Conservation (phyloP, 2,329 filamentous ascomycete species). For the Penicillium sp. region DNA sequence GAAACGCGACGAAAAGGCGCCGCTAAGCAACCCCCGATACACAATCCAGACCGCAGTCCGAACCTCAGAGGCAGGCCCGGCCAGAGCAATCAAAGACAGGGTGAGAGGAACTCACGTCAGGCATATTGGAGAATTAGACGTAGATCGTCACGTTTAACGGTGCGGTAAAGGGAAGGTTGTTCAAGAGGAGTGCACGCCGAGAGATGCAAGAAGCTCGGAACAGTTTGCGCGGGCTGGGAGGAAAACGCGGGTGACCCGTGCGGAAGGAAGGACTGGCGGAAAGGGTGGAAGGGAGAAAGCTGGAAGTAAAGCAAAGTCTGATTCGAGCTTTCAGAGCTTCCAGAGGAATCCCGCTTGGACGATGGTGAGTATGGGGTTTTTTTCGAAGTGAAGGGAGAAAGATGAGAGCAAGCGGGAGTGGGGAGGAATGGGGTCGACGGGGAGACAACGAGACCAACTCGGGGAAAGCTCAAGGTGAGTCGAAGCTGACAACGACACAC, state of each 20-base stretch:
- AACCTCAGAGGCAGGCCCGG: neutral
- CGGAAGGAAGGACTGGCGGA: neutral
- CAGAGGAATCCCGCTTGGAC: constrained; percentile 1
- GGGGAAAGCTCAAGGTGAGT: neutral
- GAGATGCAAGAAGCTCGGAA: constrained; percentile 5
- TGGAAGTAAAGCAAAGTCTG: neutral
- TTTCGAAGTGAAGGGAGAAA: constrained; percentile 12
- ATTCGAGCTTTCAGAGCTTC: neutral
- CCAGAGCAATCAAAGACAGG: neutral
- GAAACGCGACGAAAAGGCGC: neutral
- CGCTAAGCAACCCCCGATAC: neutral
- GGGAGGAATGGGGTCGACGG: constrained; percentile 21
- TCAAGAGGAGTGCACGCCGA: constrained; percentile 9
- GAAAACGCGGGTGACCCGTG: neutral
- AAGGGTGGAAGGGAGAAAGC: neutral
- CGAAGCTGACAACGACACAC: neutral
- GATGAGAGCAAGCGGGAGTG: constrained; percentile 14
- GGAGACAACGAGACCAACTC: constrained; percentile 11
- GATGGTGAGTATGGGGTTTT: neutral
- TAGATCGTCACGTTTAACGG: neutral
- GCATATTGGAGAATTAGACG: constrained; percentile 32
- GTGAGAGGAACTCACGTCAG: constrained; percentile 37
- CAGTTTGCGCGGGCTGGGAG: constrained; percentile 9
- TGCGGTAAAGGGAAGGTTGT: neutral
- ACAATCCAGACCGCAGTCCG: neutral